A percentile compares a stretch with the other conserved stretches of the same genome.
These are phyloP conservation scores for Neurospora sp. DNA, from an alignment of 495 filamentous ascomycete genomes.

Conservation along the genomic window DNA sequence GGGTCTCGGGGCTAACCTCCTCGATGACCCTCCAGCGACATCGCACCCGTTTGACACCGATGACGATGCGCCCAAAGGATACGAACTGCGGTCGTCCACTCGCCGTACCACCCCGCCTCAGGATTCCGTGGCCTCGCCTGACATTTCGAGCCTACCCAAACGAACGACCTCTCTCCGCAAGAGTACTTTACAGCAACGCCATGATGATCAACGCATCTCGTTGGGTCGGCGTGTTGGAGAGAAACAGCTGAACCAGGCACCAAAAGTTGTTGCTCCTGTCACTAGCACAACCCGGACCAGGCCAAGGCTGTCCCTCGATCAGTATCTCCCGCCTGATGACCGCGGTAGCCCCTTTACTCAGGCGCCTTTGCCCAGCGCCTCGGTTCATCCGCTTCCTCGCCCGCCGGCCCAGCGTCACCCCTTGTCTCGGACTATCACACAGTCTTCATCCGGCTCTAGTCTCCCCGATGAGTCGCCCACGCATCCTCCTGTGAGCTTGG, in stretches of 20 bases:
- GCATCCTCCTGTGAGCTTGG: constrained; percentile 47
- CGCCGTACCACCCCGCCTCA: constrained; percentile 20
- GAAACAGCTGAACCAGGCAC: constrained; percentile 31
- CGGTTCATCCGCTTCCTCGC: constrained; percentile 38
- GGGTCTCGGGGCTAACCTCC: constrained; percentile 53
- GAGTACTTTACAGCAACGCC: constrained; percentile 78
- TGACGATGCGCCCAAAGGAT: constrained; percentile 35
- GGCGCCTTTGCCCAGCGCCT: constrained; percentile 42
- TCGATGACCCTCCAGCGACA: constrained; percentile 43
- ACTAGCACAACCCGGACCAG: constrained; percentile 34
- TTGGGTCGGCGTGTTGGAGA: constrained; percentile 40
- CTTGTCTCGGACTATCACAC: constrained; percentile 71
- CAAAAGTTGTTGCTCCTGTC: constrained; percentile 39
- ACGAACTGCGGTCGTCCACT: constrained; percentile 26
- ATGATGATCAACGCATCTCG: constrained; percentile 49
- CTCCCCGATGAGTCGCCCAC: constrained; percentile 66
- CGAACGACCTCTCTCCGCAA: constrained; percentile 65
- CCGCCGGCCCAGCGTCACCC: constrained; percentile 60
- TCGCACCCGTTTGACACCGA: constrained; percentile 28
- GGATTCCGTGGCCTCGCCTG: neutral
- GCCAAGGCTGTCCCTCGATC: constrained; percentile 68
- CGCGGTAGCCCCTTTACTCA: constrained; percentile 56
- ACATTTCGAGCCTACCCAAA: constrained; percentile 22
- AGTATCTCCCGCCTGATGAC: constrained; percentile 48
- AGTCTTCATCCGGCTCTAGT: constrained; percentile 74